Evolutionary conservation across 2,329 filamentous ascomycete genomes (phyloP).

Genomic region (Microascus cirrosus): DNA sequence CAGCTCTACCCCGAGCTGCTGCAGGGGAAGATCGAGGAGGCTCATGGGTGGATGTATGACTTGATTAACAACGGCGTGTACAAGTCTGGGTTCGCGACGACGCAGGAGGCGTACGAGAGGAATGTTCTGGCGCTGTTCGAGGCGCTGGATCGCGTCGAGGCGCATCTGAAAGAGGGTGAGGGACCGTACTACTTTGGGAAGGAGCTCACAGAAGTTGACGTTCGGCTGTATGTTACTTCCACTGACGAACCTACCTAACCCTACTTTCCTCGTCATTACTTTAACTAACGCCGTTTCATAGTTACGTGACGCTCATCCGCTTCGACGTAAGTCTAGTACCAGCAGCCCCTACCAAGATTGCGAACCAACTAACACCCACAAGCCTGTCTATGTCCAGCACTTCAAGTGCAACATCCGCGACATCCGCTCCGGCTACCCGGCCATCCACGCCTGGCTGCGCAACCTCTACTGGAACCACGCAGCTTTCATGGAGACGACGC

Average conservation of each 20-base stretch:
- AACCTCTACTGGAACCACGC: conserved; percentile 73
- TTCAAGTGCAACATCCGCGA: conserved; percentile 82
- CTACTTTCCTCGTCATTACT: neutral
- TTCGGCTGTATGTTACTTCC: conserved; percentile 47
- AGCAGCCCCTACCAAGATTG: neutral
- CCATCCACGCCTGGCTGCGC: conserved; percentile 70
- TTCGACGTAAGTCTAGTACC: conserved; percentile 43
- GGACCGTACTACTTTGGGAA: conserved; percentile 69
- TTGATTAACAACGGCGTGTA: conserved; percentile 62
- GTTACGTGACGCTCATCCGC: conserved; percentile 57
- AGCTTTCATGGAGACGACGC: conserved; percentile 71
- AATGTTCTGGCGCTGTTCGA: conserved; percentile 62
- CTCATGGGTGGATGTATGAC: conserved; percentile 73
- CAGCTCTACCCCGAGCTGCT: conserved; percentile 58
- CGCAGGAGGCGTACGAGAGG: conserved; percentile 70
- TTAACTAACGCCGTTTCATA: conserved; percentile 10
- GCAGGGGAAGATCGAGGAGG: conserved; percentile 58
- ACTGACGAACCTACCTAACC: neutral
- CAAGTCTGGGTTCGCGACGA: conserved; percentile 74
- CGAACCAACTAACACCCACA: neutral
- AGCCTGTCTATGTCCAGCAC: conserved; percentile 72
- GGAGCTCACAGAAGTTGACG: conserved; percentile 68
- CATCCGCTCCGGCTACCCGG: conserved; percentile 74
- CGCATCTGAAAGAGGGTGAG: conserved; percentile 42
- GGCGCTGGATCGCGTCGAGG: conserved; percentile 66